Percentiles rank a stretch among this genome's conserved stretches.
These are phyloP conservation scores for Teratosphaeria nubilosa DNA, from an alignment of 2,329 filamentous ascomycete species.

Conservation along the genomic window DNA sequence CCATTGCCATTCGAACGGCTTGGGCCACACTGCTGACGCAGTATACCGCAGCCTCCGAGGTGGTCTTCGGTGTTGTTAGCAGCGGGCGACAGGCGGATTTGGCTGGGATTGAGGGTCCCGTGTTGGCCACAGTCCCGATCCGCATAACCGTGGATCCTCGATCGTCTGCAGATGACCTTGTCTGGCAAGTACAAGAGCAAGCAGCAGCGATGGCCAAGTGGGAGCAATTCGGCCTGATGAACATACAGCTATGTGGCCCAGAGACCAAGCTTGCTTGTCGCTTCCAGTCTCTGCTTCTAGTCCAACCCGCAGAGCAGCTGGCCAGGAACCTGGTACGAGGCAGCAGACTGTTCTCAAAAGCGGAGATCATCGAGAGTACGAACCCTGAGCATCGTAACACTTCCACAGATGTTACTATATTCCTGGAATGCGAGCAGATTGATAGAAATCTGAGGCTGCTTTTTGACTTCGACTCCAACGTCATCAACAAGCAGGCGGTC, in stretches of 20 bases:
- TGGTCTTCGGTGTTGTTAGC: not conserved
- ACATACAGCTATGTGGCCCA: not conserved
- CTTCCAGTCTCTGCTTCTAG: not conserved
- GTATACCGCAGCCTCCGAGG: not conserved
- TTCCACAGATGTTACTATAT: not conserved
- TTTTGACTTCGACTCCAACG: not conserved
- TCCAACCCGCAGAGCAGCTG: not conserved
- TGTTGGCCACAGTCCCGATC: not conserved
- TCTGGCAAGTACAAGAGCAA: not conserved
- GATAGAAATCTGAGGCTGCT: too few relatives aligned
- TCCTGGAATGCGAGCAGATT: not conserved
- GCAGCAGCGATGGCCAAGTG: not conserved
- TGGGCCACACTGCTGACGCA: not conserved
- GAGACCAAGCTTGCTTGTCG: not conserved
- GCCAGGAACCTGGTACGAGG: too few relatives aligned
- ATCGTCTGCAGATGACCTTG: not conserved
- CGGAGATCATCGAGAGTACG: not conserved
- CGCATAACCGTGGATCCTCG: not conserved
- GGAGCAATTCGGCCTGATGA: not conserved
- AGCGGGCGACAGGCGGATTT: not conserved
- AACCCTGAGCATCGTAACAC: not conserved
- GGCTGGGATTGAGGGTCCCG: not conserved
- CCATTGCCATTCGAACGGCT: not conserved
- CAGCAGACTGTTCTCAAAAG: not conserved
- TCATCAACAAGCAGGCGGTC: not conserved